Evolutionary conservation across 768 basidiomycete genomes (phyloP), one percentile per base, ranked within the genome.

Genomic region (Collybia sordida): DNA sequence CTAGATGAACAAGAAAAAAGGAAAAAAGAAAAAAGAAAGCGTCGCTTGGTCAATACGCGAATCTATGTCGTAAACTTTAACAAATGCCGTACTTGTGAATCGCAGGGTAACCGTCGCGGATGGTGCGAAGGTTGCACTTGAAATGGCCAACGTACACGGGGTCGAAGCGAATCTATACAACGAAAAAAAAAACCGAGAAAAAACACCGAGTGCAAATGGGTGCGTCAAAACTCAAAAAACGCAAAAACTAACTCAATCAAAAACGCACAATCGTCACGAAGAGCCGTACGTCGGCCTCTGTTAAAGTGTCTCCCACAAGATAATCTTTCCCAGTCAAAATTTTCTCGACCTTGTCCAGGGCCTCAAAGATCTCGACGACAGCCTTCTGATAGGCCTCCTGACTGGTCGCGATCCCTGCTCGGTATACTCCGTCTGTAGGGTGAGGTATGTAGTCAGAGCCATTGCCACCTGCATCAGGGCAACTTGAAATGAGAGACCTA

Each of bases 111-210:
- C 89, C 88, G 59, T 84, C 72, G 15, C 94, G 90, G 64, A 97
- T 89, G 37, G 80, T 85, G 23, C 86, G 83, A 51, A 91, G 62
- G 73, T 96, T 93, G 72, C 92, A 94, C 59, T 96, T 97, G 80
- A 98, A 98, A 65, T 93, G 90, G 0, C 86, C 83, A 44, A 86
- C 78, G 67, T 98, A 98, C 7, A 88, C 95, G 0, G 85, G 82
- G 58, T 95, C 93, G 67, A 93, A 94, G 23, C 92, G 90, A 51
- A 92, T 71, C 88, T 90, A 50, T 3, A 24, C 14, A 6, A n/a
- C 24, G 2, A 3, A 25, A 11, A 24, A n/a, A n/a, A n/a, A n/a
- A n/a, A n/a, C n/a, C n/a, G n/a, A n/a, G n/a, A n/a, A n/a, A n/a
- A n/a, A n/a, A n/a, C n/a, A n/a, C n/a, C n/a, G n/a, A n/a, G n/a